These are phyloP conservation scores for Glycyrrhiza uralensis DNA, from an alignment of 306 rosid species.

Conservation along the genomic window DNA sequence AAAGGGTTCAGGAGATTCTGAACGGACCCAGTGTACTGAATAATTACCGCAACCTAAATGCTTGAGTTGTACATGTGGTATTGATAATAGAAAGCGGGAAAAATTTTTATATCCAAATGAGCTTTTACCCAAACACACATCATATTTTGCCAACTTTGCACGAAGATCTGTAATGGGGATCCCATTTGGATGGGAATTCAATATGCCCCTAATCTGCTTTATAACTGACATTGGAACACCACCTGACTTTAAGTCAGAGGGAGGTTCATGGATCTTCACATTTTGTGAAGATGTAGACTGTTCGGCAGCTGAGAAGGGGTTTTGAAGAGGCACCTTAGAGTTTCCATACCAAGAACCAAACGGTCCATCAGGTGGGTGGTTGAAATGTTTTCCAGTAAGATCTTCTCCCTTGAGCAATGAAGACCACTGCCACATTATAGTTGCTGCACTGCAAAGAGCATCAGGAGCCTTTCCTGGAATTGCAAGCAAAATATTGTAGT, in stretches of 20 bases:
- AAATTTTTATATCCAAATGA: slow-evolving; percentile 52
- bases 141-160: slow-evolving; percentile 32
- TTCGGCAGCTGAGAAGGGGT: slow-evolving; percentile 44
- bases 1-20: slow-evolving; percentile 21
- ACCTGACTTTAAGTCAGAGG: slow-evolving; percentile 29
- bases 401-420: slow-evolving; percentile 67
- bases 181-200: slow-evolving; percentile 61
- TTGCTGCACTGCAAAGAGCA: slow-evolving; percentile 82
- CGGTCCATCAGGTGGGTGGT: slow-evolving; percentile 80
- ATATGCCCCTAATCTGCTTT: slow-evolving; percentile 34
- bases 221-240: slow-evolving; percentile 37
- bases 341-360: slow-evolving; percentile 80
- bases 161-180: slow-evolving; percentile 44
- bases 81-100: slow-evolving; percentile 49
- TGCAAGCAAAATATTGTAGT: slow-evolving; percentile 88
- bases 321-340: slow-evolving; percentile 53
- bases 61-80: slow-evolving; percentile 39
- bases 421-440: slow-evolving; percentile 87
- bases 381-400: slow-evolving; percentile 62
- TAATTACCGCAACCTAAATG: slow-evolving; percentile 22
- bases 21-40: slow-evolving; percentile 7
- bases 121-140: slow-evolving; percentile 34
- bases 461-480: slow-evolving; percentile 44
- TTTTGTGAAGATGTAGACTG: slow-evolving; percentile 29
- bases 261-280: slow-evolving; percentile 32